A percentile compares a stretch with the other conserved stretches of the same genome.
Evolutionary conservation across 2,329 filamentous ascomycete species (phyloP).

Genomic region (Ophiostoma pallidulum): DNA sequence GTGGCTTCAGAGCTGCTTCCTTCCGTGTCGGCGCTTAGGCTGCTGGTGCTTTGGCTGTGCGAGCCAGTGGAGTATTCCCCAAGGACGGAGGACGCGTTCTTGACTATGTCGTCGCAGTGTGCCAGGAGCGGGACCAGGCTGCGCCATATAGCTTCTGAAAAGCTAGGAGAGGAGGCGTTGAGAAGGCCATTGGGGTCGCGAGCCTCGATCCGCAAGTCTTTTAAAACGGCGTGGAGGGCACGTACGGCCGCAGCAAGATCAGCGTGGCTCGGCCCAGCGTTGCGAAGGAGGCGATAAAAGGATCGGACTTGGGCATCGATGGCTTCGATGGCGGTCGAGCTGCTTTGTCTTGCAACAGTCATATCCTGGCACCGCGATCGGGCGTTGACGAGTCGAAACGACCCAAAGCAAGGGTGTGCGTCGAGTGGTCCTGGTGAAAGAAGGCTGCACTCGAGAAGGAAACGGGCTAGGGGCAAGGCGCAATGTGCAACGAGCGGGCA

Average conservation of each 20-base stretch:
- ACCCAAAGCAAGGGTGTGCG: too few species aligned
- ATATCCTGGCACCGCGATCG: too few species aligned
- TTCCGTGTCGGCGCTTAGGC: neutral
- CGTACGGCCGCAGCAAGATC: constrained; percentile 42
- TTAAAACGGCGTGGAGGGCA: constrained; percentile 45
- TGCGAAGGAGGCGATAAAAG: constrained; percentile 45
- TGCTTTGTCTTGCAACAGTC: constrained; percentile 20
- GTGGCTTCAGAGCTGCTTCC: neutral
- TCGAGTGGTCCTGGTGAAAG: too few species aligned
- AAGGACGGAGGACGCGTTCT: constrained; percentile 44
- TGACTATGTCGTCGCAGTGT: constrained; percentile 45
- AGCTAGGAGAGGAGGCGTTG: constrained; percentile 27
- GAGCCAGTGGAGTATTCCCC: constrained; percentile 32
- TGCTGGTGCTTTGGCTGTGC: constrained; percentile 4
- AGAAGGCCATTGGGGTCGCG: constrained; percentile 48
- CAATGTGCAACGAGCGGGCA: too few species aligned
- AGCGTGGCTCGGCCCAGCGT: constrained; percentile 38
- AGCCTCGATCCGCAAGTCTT: constrained; percentile 48
- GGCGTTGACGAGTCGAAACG: too few species aligned
- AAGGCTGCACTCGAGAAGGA: too few species aligned
- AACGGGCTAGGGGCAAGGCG: too few species aligned
- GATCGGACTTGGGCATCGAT: constrained; percentile 46
- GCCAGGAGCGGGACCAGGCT: constrained; percentile 44
- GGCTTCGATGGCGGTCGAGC: constrained; percentile 41
- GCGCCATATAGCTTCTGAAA: constrained; percentile 34